Percentiles rank a stretch among this genome's conserved stretches.
Evolutionary conservation across 2,329 filamentous ascomycete species (phyloP).

Genomic region (Claviceps capensis): DNA sequence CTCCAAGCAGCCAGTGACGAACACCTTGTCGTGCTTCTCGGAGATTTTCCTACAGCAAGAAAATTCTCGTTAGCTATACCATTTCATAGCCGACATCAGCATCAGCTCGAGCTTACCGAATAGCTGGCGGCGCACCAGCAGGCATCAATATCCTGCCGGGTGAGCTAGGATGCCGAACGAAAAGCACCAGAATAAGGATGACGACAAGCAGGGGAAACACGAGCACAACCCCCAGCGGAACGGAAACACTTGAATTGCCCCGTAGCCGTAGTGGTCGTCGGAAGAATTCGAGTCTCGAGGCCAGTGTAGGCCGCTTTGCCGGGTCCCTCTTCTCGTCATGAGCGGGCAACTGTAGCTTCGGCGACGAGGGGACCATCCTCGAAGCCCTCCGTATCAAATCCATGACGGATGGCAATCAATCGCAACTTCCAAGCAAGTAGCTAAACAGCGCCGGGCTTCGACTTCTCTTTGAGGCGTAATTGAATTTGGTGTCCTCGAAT

Average conservation of each 20-base stretch:
- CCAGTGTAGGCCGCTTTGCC: conserved; percentile 25
- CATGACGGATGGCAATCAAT: conserved; percentile 25
- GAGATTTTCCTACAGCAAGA: conserved; percentile 66
- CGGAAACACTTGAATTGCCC: conserved; percentile 83
- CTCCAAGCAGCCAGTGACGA: conserved; percentile 77
- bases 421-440: background rate
- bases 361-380: conserved; percentile 31
- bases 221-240: conserved; percentile 83
- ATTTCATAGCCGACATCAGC: background rate
- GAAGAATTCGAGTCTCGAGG: conserved; percentile 61
- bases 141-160: conserved; percentile 76
- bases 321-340: conserved; percentile 34
- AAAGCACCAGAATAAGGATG: conserved; percentile 78
- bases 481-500: background rate
- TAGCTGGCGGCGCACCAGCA: conserved; percentile 73
- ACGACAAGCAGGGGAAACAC: conserved; percentile 87
- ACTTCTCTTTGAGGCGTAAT: background rate
- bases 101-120: conserved; percentile 47
- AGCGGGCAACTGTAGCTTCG: conserved; percentile 31
- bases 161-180: conserved; percentile 76
- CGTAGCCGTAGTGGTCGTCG: conserved; percentile 73
- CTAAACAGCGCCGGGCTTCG: background rate
- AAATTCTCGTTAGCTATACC: background rate
- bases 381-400: conserved; percentile 44
- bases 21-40: conserved; percentile 94